Percentiles rank a stretch among this genome's conserved stretches.
These are phyloP conservation scores for Trypanosoma boissoni DNA, from an alignment of 208 protist genomes.

Conservation along the genomic window DNA sequence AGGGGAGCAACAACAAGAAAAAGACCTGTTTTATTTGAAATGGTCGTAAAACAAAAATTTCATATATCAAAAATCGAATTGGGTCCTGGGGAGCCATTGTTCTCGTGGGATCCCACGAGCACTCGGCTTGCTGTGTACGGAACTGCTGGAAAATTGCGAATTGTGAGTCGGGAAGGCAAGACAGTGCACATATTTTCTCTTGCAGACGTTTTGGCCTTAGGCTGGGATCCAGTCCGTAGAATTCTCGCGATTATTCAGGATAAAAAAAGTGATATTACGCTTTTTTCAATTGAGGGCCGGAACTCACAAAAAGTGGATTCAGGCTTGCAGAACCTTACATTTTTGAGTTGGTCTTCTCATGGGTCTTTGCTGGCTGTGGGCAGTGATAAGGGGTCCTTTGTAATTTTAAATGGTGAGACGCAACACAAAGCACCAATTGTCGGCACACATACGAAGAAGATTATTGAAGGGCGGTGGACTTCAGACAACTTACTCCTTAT, in stretches of 20 bases:
- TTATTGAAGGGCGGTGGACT: conserved; percentile 90
- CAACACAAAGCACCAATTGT: conserved; percentile 83
- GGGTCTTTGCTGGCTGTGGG: conserved; percentile 85
- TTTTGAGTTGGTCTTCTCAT: conserved; percentile 84
- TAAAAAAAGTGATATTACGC: conserved; percentile 48
- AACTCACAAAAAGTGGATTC: conserved; percentile 82
- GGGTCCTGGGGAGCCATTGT: conserved; percentile 61
- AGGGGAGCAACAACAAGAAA: not conserved
- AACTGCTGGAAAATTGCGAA: conserved; percentile 69
- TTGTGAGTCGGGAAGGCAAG: conserved; percentile 77
- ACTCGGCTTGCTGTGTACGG: conserved; percentile 76
- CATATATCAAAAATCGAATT: conserved; percentile 48
- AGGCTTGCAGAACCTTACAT: conserved; percentile 83
- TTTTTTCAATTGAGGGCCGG: conserved; percentile 77
- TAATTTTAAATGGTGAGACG: conserved; percentile 94
- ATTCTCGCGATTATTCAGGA: conserved; percentile 88
- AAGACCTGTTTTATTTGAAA: conserved; percentile 13
- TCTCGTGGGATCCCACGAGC: conserved; percentile 72
- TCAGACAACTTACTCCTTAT: conserved; percentile 74
- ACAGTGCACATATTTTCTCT: conserved; percentile 74
- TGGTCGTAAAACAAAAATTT: conserved; percentile 81
- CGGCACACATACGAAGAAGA: conserved; percentile 87
- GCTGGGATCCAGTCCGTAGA: conserved; percentile 89
- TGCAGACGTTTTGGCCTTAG: conserved; percentile 60
- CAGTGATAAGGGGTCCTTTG: conserved; percentile 85